Base-by-base conservation (phyloP, 140 eudicot species). In the Ambrosia hybrid region DNA sequence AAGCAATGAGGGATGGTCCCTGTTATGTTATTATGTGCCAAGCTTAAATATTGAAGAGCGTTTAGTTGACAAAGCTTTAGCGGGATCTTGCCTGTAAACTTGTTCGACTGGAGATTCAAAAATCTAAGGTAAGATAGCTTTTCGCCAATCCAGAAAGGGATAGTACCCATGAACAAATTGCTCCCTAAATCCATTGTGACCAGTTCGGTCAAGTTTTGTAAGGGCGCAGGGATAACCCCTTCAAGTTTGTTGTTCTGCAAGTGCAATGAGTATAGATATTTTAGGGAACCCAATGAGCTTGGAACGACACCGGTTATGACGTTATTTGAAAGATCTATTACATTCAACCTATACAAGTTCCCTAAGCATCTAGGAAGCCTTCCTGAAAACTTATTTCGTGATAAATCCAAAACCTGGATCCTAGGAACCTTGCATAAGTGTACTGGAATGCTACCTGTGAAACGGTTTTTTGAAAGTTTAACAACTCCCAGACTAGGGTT, bases 111-210 rank as follows among this genome's bases (percentile, higher is more conserved):
- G 9, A 63, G 33, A 63, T 63, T 63, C 33, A 63, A 63, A 37
- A 12, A 1, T 38, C 12, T 37, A 63, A 38, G 49, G 3, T 13
- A 0, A 2, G 68, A n/a, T 1, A 63, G 34, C 3, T 63, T 36
- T 63, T 63, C 68, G 2, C 67, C 67, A 5, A 63, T 63, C 68
- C 68, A 63, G 4, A 12, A 36, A 0, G 68, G 68, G 30, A 63
- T 63, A 38, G 3, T 13, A 63, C 68, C 52, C 33, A 38, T 13
- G 51, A 63, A 63, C 4, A 38, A 12, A 38, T 63, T 63, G 51
- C 37, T 63, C 51, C 68, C 68, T 6, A 63, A 63, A 63, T 63
- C 68, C 68, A 63, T 63, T 49, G 68, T 63, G 30, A 63, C 68
- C 51, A 63, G 37, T 8, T 21, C 9, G 0, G 21, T 12, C 33